phyloP scores from a whole-genome alignment of 768 basidiomycete species.

The Infundibulicybe gibba region DNA sequence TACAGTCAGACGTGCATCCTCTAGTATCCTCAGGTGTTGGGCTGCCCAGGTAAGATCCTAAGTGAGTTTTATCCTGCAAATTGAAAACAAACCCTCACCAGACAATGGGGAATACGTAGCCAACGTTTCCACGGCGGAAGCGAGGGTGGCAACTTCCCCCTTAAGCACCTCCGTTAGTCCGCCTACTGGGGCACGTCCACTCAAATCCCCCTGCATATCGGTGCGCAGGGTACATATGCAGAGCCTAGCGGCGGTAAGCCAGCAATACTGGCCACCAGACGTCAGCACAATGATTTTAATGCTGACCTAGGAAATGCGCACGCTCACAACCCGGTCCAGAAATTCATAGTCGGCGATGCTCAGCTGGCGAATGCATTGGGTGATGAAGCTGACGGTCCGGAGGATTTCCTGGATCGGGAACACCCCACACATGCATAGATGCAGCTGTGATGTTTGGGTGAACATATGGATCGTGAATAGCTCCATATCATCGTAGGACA shows the following conservation, averaged over 20 bases:
- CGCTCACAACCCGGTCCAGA: slow-evolving; percentile 51
- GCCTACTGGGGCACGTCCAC: too few species aligned
- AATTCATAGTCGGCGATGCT: slow-evolving; percentile 47
- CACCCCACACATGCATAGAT: slow-evolving; percentile 39
- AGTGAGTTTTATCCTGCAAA: too few species aligned
- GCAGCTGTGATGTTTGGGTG: slow-evolving; percentile 45
- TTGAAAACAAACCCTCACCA: not conserved
- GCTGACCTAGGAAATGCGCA: slow-evolving; percentile 22
- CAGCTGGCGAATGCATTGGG: slow-evolving; percentile 42
- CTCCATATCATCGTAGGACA: slow-evolving; percentile 37
- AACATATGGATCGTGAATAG: slow-evolving; percentile 36
- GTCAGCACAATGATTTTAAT: not conserved
- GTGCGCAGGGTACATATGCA: slow-evolving; percentile 8
- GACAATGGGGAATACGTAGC: slow-evolving; percentile 5
- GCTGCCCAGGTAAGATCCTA: too few species aligned
- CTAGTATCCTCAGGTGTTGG: too few species aligned
- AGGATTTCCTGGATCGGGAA: slow-evolving; percentile 34
- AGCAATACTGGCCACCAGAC: slow-evolving; percentile 7
- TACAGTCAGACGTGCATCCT: too few species aligned
- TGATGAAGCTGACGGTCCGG: slow-evolving; percentile 38
- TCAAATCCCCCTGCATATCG: too few species aligned
- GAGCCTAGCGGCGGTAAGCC: slow-evolving; percentile 14
- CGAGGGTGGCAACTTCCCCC: too few species aligned
- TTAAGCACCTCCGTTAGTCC: too few species aligned
- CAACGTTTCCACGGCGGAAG: slow-evolving; percentile 4